Evolutionary conservation across 1,284 basidiomycete species (phyloP).

Genomic region (Cutaneotrichosporon sp.): DNA sequence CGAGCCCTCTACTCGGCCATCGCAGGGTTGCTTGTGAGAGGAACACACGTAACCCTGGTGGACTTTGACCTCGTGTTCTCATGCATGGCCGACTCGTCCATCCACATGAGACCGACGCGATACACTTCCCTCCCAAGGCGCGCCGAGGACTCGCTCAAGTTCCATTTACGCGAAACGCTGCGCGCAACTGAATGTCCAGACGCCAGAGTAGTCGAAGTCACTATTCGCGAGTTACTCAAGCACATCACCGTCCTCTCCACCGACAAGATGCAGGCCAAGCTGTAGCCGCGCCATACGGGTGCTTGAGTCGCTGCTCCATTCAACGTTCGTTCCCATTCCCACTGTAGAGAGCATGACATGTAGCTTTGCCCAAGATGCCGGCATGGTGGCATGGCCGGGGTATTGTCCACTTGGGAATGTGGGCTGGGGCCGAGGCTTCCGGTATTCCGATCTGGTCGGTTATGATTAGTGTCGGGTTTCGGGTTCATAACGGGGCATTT

Average conservation of each 20-base stretch:
- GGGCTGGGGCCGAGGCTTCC: too few relatives aligned
- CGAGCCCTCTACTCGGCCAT: neutral
- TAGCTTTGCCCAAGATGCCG: neutral
- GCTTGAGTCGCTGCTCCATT: too few relatives aligned
- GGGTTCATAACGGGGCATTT: too few relatives aligned
- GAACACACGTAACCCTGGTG: neutral
- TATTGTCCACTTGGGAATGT: too few relatives aligned
- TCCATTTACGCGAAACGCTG: neutral
- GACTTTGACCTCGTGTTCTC: neutral
- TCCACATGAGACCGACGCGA: neutral
- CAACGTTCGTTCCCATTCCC: too few relatives aligned
- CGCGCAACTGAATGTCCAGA: neutral
- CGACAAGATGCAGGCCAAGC: neutral
- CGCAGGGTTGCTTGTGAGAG: neutral
- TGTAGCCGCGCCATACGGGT: neutral
- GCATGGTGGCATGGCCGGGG: too few relatives aligned
- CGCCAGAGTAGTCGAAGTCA: neutral
- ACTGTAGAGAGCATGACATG: neutral
- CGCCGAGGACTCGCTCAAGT: neutral
- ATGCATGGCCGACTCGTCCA: conserved; percentile 4
- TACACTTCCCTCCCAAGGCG: neutral
- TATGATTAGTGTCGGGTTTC: too few relatives aligned
- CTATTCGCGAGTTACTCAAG: neutral
- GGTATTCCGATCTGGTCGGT: too few relatives aligned
- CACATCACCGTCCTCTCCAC: neutral